Percentiles rank a stretch among this genome's conserved stretches.
Evolutionary conservation across 257 asterid genomes (phyloP).

Genomic region (Nicotiana otophora): DNA sequence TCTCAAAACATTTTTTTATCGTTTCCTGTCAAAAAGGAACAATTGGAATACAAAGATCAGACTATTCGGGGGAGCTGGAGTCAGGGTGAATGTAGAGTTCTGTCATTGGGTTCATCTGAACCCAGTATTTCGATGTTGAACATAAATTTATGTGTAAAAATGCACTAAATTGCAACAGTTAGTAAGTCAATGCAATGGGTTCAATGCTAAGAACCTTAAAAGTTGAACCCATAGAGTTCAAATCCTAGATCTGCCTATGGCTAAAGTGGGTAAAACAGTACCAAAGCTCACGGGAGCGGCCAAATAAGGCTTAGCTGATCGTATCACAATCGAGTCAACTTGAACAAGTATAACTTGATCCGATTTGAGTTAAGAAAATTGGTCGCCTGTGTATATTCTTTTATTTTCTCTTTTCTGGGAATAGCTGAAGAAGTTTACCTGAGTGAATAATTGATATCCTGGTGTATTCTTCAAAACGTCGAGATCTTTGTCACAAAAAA

Average conservation of each 20-base stretch:
- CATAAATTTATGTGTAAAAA: too few species aligned
- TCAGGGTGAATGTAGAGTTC: too few species aligned
- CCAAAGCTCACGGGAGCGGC: constrained; percentile 37
- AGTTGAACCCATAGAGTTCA: too few species aligned
- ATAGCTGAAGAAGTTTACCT: constrained; percentile 31
- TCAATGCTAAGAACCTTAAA: too few species aligned
- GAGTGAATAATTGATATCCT: constrained; percentile 64
- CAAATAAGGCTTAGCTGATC: background rate
- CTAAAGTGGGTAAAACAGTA: constrained; percentile 44
- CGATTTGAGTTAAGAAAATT: background rate
- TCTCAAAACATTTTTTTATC: background rate
- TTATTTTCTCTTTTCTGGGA: background rate
- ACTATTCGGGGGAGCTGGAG: constrained; percentile 29
- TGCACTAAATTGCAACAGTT: too few species aligned
- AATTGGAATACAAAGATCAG: background rate
- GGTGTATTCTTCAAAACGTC: constrained; percentile 71
- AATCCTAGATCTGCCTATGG: background rate
- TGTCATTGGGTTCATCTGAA: too few species aligned
- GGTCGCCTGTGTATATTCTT: background rate
- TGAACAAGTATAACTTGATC: background rate
- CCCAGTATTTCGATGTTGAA: too few species aligned
- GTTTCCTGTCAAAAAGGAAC: background rate
- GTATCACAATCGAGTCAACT: background rate
- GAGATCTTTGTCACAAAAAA: constrained; percentile 63
- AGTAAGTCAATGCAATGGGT: too few species aligned